These are phyloP conservation scores for Cocos nucifera DNA, from an alignment of 176 grass and related monocot genomes.

Conservation along the genomic window DNA sequence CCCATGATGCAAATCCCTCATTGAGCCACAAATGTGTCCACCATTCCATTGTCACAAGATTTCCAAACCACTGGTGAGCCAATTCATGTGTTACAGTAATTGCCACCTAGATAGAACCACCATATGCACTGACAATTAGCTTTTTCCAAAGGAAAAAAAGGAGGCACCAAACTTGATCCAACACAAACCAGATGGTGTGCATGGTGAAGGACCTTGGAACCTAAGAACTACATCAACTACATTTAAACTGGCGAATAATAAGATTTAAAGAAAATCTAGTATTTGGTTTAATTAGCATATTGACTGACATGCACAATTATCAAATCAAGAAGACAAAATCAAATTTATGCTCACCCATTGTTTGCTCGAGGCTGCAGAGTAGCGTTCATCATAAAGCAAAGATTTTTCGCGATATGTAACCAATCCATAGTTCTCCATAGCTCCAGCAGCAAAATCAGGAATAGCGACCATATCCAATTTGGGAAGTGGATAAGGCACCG, in stretches of 20 bases:
- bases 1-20: slow-evolving; percentile 94
- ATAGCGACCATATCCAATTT: slow-evolving; percentile 96
- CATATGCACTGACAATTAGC: too few relatives aligned
- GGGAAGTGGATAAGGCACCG: slow-evolving; percentile 71
- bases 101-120: slow-evolving; percentile 45
- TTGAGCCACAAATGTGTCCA: slow-evolving; percentile 98
- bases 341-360: slow-evolving; percentile 24
- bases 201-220: too few relatives aligned
- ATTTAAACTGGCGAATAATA: too few relatives aligned
- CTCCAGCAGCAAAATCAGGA: slow-evolving; percentile 78
- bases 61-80: slow-evolving; percentile 99
- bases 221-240: too few relatives aligned
- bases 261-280: too few relatives aligned
- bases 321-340: too few relatives aligned
- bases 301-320: too few relatives aligned
- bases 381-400: slow-evolving; percentile 71
- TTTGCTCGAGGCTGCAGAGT: slow-evolving; percentile 48
- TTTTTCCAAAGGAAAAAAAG: too few relatives aligned
- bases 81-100: slow-evolving; percentile 93
- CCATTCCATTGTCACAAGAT: slow-evolving; percentile 99
- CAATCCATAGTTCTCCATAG: slow-evolving; percentile 96
- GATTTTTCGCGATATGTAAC: slow-evolving; percentile 57
- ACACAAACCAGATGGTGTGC: too few relatives aligned
- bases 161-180: too few relatives aligned
- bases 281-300: too few relatives aligned